Evolutionary conservation across 2,329 filamentous ascomycete species (phyloP).

Genomic region (Penicillium sp.): DNA sequence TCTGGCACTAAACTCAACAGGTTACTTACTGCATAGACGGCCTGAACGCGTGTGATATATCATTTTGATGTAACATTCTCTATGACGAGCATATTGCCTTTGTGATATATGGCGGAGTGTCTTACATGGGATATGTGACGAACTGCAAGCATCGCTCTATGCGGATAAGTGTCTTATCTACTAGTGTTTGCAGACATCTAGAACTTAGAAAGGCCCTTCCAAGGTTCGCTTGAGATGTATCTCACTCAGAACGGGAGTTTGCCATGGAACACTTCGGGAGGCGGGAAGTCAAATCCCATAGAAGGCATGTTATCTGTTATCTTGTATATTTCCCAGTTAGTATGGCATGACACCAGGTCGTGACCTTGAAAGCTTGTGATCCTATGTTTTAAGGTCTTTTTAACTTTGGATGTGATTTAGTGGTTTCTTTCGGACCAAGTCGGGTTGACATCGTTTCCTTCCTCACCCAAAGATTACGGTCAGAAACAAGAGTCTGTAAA

Average conservation of each 20-base stretch:
- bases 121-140: background rate
- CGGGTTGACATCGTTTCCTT: background rate
- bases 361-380: background rate
- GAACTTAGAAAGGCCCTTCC: background rate
- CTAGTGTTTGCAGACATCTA: background rate
- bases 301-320: background rate
- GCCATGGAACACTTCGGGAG: background rate
- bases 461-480: background rate
- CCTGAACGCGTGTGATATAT: background rate
- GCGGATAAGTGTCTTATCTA: background rate
- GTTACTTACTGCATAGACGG: background rate
- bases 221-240: background rate
- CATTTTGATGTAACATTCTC: background rate
- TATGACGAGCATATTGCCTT: background rate
- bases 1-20: background rate
- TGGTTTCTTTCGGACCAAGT: background rate
- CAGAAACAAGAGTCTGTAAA: background rate
- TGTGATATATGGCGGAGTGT: background rate
- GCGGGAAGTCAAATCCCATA: background rate
- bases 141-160: background rate
- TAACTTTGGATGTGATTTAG: background rate
- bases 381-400: background rate
- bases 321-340: background rate
- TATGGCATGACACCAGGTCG: background rate
- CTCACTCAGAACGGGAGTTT: background rate